These are phyloP conservation scores for Effrenium voratum DNA, from an alignment of 73 alveolate genomes.

Conservation along the genomic window DNA sequence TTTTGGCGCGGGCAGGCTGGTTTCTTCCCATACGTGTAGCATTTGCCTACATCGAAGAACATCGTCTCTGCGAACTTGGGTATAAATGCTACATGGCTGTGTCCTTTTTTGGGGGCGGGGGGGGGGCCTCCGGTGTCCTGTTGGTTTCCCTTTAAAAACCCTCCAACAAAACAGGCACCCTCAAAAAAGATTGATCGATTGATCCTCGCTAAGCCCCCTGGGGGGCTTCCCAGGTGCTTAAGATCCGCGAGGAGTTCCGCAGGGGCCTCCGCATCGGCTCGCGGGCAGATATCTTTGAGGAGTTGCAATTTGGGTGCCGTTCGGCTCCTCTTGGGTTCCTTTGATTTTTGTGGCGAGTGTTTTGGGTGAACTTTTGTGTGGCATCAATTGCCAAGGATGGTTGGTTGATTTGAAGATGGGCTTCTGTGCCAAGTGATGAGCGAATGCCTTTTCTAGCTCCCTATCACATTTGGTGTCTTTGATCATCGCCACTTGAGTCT, in stretches of 20 bases:
- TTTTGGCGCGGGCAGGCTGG: too few relatives aligned
- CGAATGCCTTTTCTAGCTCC: too few relatives aligned
- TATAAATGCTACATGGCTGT: background rate
- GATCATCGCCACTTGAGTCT: too few relatives aligned
- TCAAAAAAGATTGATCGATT: too few relatives aligned
- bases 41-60: background rate
- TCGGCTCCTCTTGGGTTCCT: background rate
- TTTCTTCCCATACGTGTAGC: too few relatives aligned
- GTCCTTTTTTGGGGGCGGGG: background rate
- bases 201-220: too few relatives aligned
- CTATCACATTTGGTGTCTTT: too few relatives aligned
- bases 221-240: constrained; percentile 49
- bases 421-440: background rate
- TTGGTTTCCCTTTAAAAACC: too few relatives aligned
- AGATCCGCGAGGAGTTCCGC: constrained; percentile 82
- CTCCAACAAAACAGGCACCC: too few relatives aligned
- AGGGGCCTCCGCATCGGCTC: background rate
- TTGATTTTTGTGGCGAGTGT: background rate
- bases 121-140: too few relatives aligned
- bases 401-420: too few relatives aligned
- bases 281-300: constrained; percentile 69
- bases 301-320: constrained; percentile 16
- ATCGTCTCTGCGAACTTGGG: background rate
- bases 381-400: background rate
- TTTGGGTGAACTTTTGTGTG: background rate